Evolutionary conservation across 2,329 filamentous ascomycete species (phyloP).

Genomic region (Pezicula rhizophila): DNA sequence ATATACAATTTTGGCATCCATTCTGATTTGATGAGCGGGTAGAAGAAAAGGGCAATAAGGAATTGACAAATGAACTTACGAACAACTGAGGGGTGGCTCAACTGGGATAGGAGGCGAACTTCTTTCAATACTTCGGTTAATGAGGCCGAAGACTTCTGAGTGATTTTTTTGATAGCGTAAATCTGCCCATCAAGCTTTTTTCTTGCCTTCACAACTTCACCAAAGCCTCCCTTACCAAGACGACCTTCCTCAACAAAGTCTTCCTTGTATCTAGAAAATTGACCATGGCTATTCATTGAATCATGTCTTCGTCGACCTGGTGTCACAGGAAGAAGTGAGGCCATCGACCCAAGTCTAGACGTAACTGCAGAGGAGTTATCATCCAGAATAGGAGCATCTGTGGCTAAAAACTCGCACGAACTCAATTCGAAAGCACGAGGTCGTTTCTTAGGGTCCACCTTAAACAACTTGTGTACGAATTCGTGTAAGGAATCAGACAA

Average conservation of each 20-base stretch:
- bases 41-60: background rate
- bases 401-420: slow-evolving; percentile 61
- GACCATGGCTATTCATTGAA: slow-evolving; percentile 46
- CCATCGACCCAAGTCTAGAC: slow-evolving; percentile 33
- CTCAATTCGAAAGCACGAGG: slow-evolving; percentile 72
- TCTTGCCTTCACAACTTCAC: slow-evolving; percentile 89
- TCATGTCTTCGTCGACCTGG: slow-evolving; percentile 52
- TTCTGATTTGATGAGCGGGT: background rate
- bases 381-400: slow-evolving; percentile 52
- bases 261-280: slow-evolving; percentile 61
- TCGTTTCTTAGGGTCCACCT: slow-evolving; percentile 74
- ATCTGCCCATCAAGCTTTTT: slow-evolving; percentile 91
- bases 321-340: slow-evolving; percentile 34
- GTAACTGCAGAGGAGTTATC: slow-evolving; percentile 31
- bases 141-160: slow-evolving; percentile 69
- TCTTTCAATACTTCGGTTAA: slow-evolving; percentile 79
- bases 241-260: slow-evolving; percentile 89
- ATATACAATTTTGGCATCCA: background rate
- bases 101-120: slow-evolving; percentile 81
- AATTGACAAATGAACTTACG: slow-evolving; percentile 19
- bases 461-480: slow-evolving; percentile 78
- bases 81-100: slow-evolving; percentile 74
- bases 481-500: slow-evolving; percentile 74
- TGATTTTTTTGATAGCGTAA: slow-evolving; percentile 96
- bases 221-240: slow-evolving; percentile 89